These are phyloP conservation scores for Peronospora destructor DNA, from an alignment of 352 stramenopile genomes.

Conservation along the genomic window DNA sequence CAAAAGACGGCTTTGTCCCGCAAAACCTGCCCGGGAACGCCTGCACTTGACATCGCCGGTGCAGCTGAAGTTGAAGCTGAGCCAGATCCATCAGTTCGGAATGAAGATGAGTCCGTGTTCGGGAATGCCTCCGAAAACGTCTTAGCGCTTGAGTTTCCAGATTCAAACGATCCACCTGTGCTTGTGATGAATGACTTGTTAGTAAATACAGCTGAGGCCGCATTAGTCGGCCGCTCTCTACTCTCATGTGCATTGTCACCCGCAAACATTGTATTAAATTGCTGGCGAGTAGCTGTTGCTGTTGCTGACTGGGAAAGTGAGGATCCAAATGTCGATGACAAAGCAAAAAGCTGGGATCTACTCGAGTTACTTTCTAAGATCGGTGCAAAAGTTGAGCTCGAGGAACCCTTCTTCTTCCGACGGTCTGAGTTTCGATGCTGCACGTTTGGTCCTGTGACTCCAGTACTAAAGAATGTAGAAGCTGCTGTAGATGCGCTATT, in stretches of 20 bases:
- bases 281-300: slow-evolving; percentile 1
- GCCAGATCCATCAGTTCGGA: slow-evolving; percentile 5
- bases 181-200: not conserved
- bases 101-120: not conserved
- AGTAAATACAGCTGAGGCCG: not conserved
- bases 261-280: slow-evolving; percentile 2
- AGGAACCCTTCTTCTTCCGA: slow-evolving; percentile 14
- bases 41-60: slow-evolving; percentile 1
- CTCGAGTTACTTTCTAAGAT: not conserved
- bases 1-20: slow-evolving; percentile 17
- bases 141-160: slow-evolving; percentile 4
- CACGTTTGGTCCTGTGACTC: slow-evolving; percentile 8
- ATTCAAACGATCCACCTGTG: slow-evolving; percentile 9
- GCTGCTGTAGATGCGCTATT: slow-evolving; percentile 2
- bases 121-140: not conserved
- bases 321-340: slow-evolving; percentile 5
- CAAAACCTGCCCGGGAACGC: slow-evolving; percentile 12
- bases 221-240: not conserved
- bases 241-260: not conserved
- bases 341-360: not conserved
- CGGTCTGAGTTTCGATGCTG: slow-evolving; percentile 10
- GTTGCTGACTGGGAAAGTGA: slow-evolving; percentile 10
- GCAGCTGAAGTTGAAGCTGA: not conserved
- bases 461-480: slow-evolving; percentile 18
- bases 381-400: slow-evolving; percentile 5